Evolutionary conservation across 768 basidiomycete species (phyloP).

Genomic region (Amanita inopinata): DNA sequence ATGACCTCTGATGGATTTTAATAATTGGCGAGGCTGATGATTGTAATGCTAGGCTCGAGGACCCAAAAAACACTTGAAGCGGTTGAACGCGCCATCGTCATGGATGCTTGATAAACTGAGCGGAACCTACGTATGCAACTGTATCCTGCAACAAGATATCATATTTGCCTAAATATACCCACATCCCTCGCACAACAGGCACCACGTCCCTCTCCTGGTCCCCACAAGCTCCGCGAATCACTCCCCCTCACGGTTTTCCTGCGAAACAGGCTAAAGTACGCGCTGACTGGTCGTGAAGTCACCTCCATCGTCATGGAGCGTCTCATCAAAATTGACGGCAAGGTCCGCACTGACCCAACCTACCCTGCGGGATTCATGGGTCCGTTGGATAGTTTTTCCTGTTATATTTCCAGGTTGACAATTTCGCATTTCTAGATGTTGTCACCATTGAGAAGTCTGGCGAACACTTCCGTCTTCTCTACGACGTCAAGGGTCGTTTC

Average conservation of each 20-base stretch:
- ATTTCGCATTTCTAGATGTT: slow-evolving; percentile 51
- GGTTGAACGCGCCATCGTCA: slow-evolving; percentile 91
- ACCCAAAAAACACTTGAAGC: slow-evolving; percentile 99
- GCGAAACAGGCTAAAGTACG: slow-evolving; percentile 98
- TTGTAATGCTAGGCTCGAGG: slow-evolving; percentile 66
- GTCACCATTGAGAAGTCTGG: slow-evolving; percentile 96
- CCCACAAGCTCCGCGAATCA: slow-evolving; percentile 98
- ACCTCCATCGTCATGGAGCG: slow-evolving; percentile 92
- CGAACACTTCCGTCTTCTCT: slow-evolving; percentile 98
- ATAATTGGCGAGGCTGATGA: slow-evolving; percentile 15
- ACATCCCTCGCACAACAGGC: slow-evolving; percentile 40
- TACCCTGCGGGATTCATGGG: slow-evolving; percentile 98
- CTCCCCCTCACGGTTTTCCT: slow-evolving; percentile 97
- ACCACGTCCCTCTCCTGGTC: slow-evolving; percentile 94
- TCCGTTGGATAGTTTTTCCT: slow-evolving; percentile 26
- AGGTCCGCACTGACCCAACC: slow-evolving; percentile 96
- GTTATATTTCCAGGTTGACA: slow-evolving; percentile 3
- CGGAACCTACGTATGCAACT: slow-evolving; percentile 76
- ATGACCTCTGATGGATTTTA: slow-evolving; percentile 26
- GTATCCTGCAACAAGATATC: not conserved
- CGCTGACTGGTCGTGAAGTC: slow-evolving; percentile 93
- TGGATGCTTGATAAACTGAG: slow-evolving; percentile 99
- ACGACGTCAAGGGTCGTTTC: slow-evolving; percentile 99
- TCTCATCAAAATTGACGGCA: slow-evolving; percentile 95
- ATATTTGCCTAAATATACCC: slow-evolving; percentile 1